These are phyloP conservation scores for Umbelopsis vinacea DNA, from an alignment of 192 early-diverging fungal species.

Conservation along the genomic window DNA sequence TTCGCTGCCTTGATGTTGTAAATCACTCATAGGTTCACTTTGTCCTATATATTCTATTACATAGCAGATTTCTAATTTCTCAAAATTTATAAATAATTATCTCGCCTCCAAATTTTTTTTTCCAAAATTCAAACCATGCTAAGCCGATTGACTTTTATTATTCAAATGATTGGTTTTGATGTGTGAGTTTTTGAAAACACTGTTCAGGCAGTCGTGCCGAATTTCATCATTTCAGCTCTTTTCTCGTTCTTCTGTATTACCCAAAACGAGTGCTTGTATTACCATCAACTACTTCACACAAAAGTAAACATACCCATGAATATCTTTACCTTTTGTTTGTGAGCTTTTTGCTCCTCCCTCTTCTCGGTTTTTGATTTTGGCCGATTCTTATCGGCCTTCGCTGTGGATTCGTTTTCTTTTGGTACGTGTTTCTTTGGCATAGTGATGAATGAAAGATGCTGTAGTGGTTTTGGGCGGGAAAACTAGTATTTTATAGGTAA, in stretches of 20 bases:
- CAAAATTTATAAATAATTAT: conserved; percentile 14
- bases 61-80: conserved; percentile 5
- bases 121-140: no score
- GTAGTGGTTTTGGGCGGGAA: not conserved
- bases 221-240: not conserved
- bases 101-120: not conserved
- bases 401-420: not conserved
- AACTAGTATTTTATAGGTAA: no score
- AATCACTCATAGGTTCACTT: not conserved
- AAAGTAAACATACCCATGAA: no score
- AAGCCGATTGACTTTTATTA: no score
- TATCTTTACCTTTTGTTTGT: conserved; percentile 16
- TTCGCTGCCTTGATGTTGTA: conserved; percentile 9
- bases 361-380: conserved; percentile 32
- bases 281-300: not conserved
- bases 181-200: no score
- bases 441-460: not conserved
- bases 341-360: conserved; percentile 26
- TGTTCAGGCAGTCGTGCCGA: not conserved
- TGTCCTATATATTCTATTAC: conserved; percentile 7
- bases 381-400: conserved; percentile 28
- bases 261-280: not conserved
- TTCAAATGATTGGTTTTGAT: no score
- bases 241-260: conserved; percentile 12
- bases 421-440: conserved; percentile 20